Percentiles rank a stretch among this genome's conserved stretches.
phyloP scores from a whole-genome alignment of 2,329 filamentous ascomycete genomes.

The Aspergillus jensenii region DNA sequence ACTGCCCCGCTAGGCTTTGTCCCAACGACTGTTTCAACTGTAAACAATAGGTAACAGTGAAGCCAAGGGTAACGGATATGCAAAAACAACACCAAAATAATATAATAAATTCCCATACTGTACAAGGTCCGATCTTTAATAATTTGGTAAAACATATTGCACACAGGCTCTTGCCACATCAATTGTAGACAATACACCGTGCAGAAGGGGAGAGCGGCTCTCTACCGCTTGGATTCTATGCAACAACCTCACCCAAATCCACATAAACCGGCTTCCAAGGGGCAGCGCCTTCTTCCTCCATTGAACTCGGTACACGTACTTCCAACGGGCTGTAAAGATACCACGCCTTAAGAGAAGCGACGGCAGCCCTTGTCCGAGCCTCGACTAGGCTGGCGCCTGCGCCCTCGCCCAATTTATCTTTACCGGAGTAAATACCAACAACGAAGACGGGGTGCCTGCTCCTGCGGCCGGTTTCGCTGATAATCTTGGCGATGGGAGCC shows the following conservation, averaged over 20 bases:
- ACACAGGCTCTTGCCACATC: slow-evolving; percentile 14
- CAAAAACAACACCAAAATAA: slow-evolving; percentile 12
- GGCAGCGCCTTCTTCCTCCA: slow-evolving; percentile 59
- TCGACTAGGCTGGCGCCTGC: slow-evolving; percentile 74
- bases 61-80: not conserved
- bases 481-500: slow-evolving; percentile 76
- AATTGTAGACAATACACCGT: slow-evolving; percentile 9
- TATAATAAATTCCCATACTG: slow-evolving; percentile 39
- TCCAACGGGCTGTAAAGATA: slow-evolving; percentile 85
- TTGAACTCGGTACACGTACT: slow-evolving; percentile 68
- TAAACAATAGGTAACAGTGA: not conserved
- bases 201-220: slow-evolving; percentile 18
- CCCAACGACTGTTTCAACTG: slow-evolving; percentile 14
- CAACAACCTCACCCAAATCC: slow-evolving; percentile 69
- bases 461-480: slow-evolving; percentile 84
- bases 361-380: slow-evolving; percentile 75
- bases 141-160: slow-evolving; percentile 29
- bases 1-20: not conserved
- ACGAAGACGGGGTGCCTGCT: slow-evolving; percentile 88
- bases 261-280: slow-evolving; percentile 68
- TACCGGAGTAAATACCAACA: slow-evolving; percentile 89
- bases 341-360: slow-evolving; percentile 87
- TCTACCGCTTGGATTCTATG: slow-evolving; percentile 31
- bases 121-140: slow-evolving; percentile 38
- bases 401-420: slow-evolving; percentile 91